These are phyloP conservation scores for Nelumbo lutea DNA, from an alignment of 164 flowering plant genomes.

Conservation along the genomic window DNA sequence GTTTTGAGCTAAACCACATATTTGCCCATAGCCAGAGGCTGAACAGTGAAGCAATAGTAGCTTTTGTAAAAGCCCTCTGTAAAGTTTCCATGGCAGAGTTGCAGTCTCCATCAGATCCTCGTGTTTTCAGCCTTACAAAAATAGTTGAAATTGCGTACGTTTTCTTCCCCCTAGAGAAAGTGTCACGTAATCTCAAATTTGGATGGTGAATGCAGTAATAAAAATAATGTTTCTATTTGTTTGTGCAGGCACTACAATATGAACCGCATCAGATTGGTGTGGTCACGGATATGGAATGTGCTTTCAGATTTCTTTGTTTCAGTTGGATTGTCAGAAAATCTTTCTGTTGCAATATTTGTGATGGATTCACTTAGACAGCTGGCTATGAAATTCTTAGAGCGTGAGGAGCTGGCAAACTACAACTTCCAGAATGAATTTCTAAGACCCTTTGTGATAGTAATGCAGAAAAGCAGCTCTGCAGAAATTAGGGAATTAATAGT, in stretches of 20 bases:
- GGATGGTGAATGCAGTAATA: no score
- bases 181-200: no score
- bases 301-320: slow-evolving; percentile 95
- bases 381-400: slow-evolving; percentile 96
- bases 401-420: slow-evolving; percentile 96
- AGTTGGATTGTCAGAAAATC: slow-evolving; percentile 94
- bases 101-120: slow-evolving; percentile 98
- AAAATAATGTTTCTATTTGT: slow-evolving; percentile 3
- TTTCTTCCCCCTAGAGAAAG: slow-evolving; percentile 2
- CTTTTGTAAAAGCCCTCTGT: slow-evolving; percentile 93
- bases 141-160: slow-evolving; percentile 97
- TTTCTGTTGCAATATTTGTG: slow-evolving; percentile 94
- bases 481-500: slow-evolving; percentile 95
- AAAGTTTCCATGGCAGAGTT: slow-evolving; percentile 90
- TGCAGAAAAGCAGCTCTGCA: slow-evolving; percentile 86
- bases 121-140: slow-evolving; percentile 97
- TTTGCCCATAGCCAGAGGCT: slow-evolving; percentile 96
- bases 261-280: slow-evolving; percentile 97
- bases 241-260: slow-evolving; percentile 94
- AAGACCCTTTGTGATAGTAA: slow-evolving; percentile 91
- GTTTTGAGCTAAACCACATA: slow-evolving; percentile 89
- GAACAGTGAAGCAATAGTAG: slow-evolving; percentile 93
- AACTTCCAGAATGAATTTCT: slow-evolving; percentile 97
- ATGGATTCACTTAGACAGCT: slow-evolving; percentile 98
- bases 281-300: slow-evolving; percentile 98